Conservation (phyloP, 2,329 filamentous ascomycete genomes). For the Ophiostoma sp. region DNA sequence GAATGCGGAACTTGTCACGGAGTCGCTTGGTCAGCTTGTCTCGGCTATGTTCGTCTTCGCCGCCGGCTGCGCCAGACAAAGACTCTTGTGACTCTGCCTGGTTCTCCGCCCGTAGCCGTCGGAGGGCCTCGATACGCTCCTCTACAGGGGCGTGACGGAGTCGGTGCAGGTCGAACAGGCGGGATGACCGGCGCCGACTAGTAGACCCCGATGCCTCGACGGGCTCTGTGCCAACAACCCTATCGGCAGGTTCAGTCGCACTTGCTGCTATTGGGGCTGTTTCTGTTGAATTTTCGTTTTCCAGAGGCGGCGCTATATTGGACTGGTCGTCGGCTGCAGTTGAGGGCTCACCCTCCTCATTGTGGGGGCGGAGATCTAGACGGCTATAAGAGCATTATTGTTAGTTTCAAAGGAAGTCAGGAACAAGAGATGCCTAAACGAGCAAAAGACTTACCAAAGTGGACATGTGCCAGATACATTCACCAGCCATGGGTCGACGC, state of each 20-base stretch:
- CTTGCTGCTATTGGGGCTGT: neutral
- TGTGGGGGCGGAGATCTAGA: conserved; percentile 46
- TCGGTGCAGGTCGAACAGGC: conserved; percentile 52
- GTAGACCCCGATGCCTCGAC: conserved; percentile 28
- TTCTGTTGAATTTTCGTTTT: conserved; percentile 32
- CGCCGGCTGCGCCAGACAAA: conserved; percentile 27
- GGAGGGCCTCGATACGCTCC: conserved; percentile 57
- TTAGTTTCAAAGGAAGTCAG: neutral
- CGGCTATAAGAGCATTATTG: conserved; percentile 38
- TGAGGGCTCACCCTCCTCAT: neutral
- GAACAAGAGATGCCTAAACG: neutral
- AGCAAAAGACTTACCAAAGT: conserved; percentile 51
- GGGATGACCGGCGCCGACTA: conserved; percentile 41
- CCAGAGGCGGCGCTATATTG: conserved; percentile 40
- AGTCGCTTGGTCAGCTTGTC: conserved; percentile 46
- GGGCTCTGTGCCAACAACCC: neutral
- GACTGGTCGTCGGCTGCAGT: conserved; percentile 27
- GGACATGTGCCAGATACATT: conserved; percentile 66
- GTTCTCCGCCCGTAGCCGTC: conserved; percentile 43
- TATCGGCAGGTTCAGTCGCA: neutral
- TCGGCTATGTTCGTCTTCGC: conserved; percentile 37
- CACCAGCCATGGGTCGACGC: conserved; percentile 65
- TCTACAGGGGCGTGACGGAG: conserved; percentile 55
- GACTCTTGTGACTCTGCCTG: conserved; percentile 31
- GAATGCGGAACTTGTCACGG: conserved; percentile 50